phyloP scores from a whole-genome alignment of 163 green algal genomes.

The Trebouxiophyceae sp. region DNA sequence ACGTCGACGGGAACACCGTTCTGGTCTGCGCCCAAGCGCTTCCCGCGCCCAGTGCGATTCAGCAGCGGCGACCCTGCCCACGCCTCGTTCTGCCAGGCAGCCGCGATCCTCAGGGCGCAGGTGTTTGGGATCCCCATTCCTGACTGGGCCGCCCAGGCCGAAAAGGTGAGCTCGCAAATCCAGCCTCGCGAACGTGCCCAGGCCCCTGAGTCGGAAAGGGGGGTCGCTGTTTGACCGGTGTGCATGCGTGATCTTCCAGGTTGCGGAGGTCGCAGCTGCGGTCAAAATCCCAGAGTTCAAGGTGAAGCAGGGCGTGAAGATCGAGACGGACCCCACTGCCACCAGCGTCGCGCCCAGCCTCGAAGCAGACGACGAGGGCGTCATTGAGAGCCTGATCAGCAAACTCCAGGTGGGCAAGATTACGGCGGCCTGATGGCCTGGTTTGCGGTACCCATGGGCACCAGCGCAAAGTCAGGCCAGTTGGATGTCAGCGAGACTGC shows the following conservation, averaged over 20 bases:
- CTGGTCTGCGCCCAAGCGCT: slow-evolving; percentile 97
- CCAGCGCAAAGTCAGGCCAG: too few relatives aligned
- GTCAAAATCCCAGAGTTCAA: slow-evolving; percentile 72
- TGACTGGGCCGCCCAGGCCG: slow-evolving; percentile 58
- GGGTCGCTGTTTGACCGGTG: neutral
- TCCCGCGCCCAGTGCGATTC: slow-evolving; percentile 80
- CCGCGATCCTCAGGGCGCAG: slow-evolving; percentile 59
- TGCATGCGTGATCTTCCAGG: slow-evolving; percentile 1
- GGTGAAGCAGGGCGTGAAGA: slow-evolving; percentile 80
- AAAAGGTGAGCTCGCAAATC: slow-evolving; percentile 23
- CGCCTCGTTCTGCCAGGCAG: slow-evolving; percentile 46
- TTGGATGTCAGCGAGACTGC: too few relatives aligned
- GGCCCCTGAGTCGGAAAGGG: too few relatives aligned
- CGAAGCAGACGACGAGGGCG: slow-evolving; percentile 18
- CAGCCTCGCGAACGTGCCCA: too few relatives aligned
- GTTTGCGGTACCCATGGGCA: neutral
- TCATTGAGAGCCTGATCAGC: slow-evolving; percentile 69
- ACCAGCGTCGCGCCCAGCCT: slow-evolving; percentile 15
- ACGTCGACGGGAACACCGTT: slow-evolving; percentile 90
- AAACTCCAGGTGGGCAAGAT: slow-evolving; percentile 51
- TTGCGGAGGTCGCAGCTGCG: slow-evolving; percentile 22
- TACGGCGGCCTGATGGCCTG: neutral
- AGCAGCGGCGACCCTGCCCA: slow-evolving; percentile 61
- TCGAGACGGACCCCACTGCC: slow-evolving; percentile 97
- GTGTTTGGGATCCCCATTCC: slow-evolving; percentile 73